phyloP scores from a whole-genome alignment of 306 rosid genomes.

The Pyrus bretschneideri region DNA sequence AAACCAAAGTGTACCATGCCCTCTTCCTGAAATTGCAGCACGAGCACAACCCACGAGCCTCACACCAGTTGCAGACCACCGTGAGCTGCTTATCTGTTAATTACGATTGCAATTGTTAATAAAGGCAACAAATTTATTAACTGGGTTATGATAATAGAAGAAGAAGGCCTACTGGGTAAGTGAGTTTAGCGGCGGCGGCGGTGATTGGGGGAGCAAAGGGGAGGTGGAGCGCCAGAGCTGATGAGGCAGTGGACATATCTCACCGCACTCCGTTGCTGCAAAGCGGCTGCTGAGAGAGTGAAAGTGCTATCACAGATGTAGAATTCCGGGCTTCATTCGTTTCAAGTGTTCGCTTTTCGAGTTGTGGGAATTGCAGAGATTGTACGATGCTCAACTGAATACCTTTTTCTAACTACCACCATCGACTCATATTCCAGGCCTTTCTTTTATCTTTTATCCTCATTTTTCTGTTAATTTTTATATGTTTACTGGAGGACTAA shows the following conservation, averaged over 20 bases:
- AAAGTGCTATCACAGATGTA: background rate
- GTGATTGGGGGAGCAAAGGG: slow-evolving; percentile 18
- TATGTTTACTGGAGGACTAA: background rate
- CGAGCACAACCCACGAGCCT: slow-evolving; percentile 34
- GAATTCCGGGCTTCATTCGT: background rate
- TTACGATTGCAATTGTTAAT: background rate
- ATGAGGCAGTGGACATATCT: slow-evolving; percentile 1
- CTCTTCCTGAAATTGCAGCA: slow-evolving; percentile 37
- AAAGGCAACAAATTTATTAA: background rate
- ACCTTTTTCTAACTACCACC: background rate
- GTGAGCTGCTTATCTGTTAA: slow-evolving; percentile 19
- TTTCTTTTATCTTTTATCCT: background rate
- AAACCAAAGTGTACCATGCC: slow-evolving; percentile 27
- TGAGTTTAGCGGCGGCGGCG: slow-evolving; percentile 4
- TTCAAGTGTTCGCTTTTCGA: background rate
- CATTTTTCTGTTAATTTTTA: background rate
- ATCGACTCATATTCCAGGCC: background rate
- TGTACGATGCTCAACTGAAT: background rate
- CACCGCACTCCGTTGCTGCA: background rate
- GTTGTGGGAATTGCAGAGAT: background rate
- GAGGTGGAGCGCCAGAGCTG: slow-evolving; percentile 17
- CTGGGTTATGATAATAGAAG: background rate
- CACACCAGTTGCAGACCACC: slow-evolving; percentile 19
- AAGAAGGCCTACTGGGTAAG: slow-evolving; percentile 17
- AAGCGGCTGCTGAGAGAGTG: background rate